Evolutionary conservation across 2,329 filamentous ascomycete species (phyloP).

Genomic region (Cyphellophora europaea): DNA sequence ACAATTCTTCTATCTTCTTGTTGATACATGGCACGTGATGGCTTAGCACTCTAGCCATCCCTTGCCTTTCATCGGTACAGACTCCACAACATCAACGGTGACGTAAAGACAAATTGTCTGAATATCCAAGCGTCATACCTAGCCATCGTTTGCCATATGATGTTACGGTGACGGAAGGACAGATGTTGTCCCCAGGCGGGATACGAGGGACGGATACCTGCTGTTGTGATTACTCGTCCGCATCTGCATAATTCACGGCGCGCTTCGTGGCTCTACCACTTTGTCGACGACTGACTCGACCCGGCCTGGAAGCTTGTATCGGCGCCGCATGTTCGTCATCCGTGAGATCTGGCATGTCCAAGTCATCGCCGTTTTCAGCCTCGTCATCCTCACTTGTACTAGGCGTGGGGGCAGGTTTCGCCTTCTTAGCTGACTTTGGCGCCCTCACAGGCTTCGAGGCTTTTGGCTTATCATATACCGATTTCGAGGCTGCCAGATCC

Average conservation of each 20-base stretch:
- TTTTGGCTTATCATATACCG: slow-evolving; percentile 14
- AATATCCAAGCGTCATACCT: too few species aligned
- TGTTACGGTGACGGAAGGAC: too few species aligned
- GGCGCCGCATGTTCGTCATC: slow-evolving; percentile 14
- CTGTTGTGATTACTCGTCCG: slow-evolving; percentile 8
- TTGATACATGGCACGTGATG: too few species aligned
- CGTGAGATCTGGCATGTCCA: slow-evolving; percentile 31
- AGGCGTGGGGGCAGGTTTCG: slow-evolving; percentile 22
- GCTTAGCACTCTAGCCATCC: too few species aligned
- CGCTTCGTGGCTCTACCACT: slow-evolving; percentile 13
- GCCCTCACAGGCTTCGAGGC: slow-evolving; percentile 9
- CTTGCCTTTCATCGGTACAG: too few species aligned
- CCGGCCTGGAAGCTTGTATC: slow-evolving; percentile 1
- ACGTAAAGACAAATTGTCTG: too few species aligned
- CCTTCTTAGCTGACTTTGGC: slow-evolving; percentile 15
- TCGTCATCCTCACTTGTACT: slow-evolving; percentile 13
- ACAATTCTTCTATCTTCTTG: too few species aligned
- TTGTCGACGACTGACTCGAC: slow-evolving; percentile 6
- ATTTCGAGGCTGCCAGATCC: slow-evolving; percentile 6
- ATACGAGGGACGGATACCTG: too few species aligned
- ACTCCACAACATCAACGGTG: too few species aligned
- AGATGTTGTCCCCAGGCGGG: too few species aligned
- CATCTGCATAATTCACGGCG: slow-evolving; percentile 16
- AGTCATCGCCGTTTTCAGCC: slow-evolving; percentile 20
- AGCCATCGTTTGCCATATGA: too few species aligned